These are phyloP conservation scores for Lophiotrema nucula DNA, from an alignment of 495 filamentous ascomycete genomes.

Conservation along the genomic window DNA sequence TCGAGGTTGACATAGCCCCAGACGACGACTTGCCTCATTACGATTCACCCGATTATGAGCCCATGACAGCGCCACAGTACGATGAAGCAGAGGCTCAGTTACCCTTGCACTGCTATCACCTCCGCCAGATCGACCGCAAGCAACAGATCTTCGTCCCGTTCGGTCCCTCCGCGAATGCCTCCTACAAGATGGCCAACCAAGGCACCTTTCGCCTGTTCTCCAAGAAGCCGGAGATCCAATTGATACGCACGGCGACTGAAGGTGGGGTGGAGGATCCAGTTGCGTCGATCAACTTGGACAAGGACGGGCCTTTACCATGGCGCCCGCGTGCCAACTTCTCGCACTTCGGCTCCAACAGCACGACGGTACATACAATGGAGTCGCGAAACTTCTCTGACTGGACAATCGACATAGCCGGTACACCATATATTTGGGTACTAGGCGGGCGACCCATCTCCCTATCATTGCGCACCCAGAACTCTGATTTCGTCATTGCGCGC, in stretches of 20 bases:
- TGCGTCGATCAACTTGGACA: constrained; percentile 21
- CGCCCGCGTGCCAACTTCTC: constrained; percentile 23
- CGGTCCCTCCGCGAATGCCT: neutral
- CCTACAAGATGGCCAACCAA: constrained; percentile 17
- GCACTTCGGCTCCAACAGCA: neutral
- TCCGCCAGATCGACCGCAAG: constrained; percentile 24
- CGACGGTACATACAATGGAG: constrained; percentile 15
- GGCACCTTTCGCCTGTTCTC: constrained; percentile 18
- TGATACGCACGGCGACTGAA: neutral
- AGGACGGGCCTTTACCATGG: constrained; percentile 30
- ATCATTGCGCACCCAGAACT: constrained; percentile 5
- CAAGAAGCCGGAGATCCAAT: constrained; percentile 28
- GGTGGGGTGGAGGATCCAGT: neutral
- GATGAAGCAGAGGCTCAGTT: neutral
- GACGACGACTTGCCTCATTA: constrained; percentile 28
- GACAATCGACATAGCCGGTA: constrained; percentile 8
- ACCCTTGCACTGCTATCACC: constrained; percentile 19
- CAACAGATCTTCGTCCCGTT: constrained; percentile 24
- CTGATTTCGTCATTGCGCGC: constrained; percentile 17
- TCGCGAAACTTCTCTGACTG: constrained; percentile 28
- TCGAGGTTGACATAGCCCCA: constrained; percentile 4
- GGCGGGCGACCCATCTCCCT: constrained; percentile 12
- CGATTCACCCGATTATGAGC: constrained; percentile 25
- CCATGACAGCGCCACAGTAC: constrained; percentile 17
- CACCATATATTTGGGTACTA: constrained; percentile 18